Conservation (phyloP, 768 basidiomycete genomes). For the Boletus sp. region DNA sequence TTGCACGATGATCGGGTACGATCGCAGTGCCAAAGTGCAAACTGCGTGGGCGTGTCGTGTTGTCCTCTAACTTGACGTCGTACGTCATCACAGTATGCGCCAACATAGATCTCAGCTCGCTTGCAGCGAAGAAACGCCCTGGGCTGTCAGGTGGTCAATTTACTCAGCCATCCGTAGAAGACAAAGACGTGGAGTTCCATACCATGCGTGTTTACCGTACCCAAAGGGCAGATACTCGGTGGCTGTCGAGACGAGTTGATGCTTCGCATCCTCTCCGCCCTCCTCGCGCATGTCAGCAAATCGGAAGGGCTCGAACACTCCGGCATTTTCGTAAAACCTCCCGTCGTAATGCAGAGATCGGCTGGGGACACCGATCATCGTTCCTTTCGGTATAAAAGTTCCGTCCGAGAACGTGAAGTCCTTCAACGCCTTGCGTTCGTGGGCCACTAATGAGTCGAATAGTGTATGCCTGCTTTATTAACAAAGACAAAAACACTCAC, state of each 20-base stretch:
- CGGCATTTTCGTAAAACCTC: slow-evolving; percentile 32
- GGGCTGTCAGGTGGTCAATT: background rate
- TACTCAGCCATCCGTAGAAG: no score
- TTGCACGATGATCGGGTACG: no score
- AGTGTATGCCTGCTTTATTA: no score
- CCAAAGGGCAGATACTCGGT: slow-evolving; percentile 39
- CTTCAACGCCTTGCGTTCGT: slow-evolving; percentile 27
- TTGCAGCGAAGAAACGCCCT: no score
- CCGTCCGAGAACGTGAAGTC: slow-evolving; percentile 39
- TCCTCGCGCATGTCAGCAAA: slow-evolving; percentile 39
- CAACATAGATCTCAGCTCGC: no score
- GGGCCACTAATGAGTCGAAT: no score
- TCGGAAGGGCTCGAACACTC: slow-evolving; percentile 47
- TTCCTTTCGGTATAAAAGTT: slow-evolving; percentile 35
- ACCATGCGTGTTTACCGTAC: slow-evolving; percentile 29
- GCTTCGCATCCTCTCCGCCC: slow-evolving; percentile 31
- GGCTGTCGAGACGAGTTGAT: slow-evolving; percentile 36
- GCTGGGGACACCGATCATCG: slow-evolving; percentile 20
- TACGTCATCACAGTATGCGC: no score
- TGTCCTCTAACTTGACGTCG: no score
- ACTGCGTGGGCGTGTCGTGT: no score
- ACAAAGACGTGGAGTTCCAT: slow-evolving; percentile 2
- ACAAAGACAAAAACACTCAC: no score
- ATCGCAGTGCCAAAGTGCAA: no score
- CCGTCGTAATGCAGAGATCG: slow-evolving; percentile 23